Evolutionary conservation across 495 filamentous ascomycete species (phyloP).

Genomic region (Pyrenula aspistea): DNA sequence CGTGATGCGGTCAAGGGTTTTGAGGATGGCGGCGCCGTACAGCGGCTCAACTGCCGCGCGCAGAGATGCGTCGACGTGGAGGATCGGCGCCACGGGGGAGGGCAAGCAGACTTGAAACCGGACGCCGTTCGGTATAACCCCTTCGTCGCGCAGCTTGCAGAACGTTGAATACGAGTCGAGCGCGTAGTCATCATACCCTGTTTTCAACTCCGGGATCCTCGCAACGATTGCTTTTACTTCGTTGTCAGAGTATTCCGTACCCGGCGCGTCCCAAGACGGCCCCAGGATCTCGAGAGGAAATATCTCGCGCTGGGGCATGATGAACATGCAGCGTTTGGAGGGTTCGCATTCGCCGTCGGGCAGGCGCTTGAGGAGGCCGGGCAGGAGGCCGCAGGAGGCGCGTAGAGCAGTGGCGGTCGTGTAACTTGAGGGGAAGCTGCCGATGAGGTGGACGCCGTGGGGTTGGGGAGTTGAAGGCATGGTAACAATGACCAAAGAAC

Average conservation of each 20-base stretch:
- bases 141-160: constrained; percentile 14
- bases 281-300: constrained; percentile 9
- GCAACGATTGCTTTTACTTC: constrained; percentile 11
- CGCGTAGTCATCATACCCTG: constrained; percentile 22
- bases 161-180: constrained; percentile 22
- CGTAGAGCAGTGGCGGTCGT: too few species aligned
- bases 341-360: constrained; percentile 32
- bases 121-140: constrained; percentile 11
- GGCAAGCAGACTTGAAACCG: constrained; percentile 29
- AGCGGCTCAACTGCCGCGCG: constrained; percentile 17
- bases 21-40: constrained; percentile 22
- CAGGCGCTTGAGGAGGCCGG: constrained; percentile 17
- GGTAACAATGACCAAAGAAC: too few species aligned
- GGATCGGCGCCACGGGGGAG: constrained; percentile 10
- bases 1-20: constrained; percentile 19
- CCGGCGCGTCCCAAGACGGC: not conserved
- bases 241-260: not conserved
- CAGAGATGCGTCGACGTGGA: constrained; percentile 6
- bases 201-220: constrained; percentile 15
- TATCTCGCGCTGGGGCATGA: constrained; percentile 16
- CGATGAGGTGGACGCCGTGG: too few species aligned
- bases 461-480: too few species aligned
- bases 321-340: constrained; percentile 20
- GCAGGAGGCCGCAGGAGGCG: too few species aligned
- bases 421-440: too few species aligned